Conservation (phyloP, 257 asterid species). For the Plantago major region DNA sequence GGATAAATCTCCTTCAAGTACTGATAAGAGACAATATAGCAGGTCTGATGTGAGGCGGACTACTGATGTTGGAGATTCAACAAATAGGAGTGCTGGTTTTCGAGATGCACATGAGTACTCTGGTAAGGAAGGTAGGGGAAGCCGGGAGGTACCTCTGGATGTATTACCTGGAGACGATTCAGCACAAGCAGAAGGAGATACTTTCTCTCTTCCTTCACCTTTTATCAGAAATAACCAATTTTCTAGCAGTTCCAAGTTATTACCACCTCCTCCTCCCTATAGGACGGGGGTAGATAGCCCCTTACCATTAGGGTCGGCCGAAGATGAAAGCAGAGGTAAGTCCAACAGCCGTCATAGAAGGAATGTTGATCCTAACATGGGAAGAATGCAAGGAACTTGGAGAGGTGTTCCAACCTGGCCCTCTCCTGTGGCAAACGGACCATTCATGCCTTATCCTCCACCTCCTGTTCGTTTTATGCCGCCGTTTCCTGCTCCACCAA, state of each 20-base stretch:
- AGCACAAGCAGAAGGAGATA: constrained; percentile 60
- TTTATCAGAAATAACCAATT: constrained; percentile 53
- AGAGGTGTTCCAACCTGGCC: constrained; percentile 90
- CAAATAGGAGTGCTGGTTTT: constrained; percentile 69
- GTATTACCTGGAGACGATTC: constrained; percentile 56
- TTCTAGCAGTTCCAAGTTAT: constrained; percentile 55
- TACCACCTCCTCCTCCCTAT: constrained; percentile 61
- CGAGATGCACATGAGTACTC: constrained; percentile 57
- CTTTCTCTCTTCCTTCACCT: constrained; percentile 71
- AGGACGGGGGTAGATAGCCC: constrained; percentile 68
- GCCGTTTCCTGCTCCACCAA: constrained; percentile 69
- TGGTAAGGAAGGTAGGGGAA: constrained; percentile 64
- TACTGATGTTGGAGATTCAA: constrained; percentile 61
- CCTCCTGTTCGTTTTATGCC: constrained; percentile 82
- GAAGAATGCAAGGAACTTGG: constrained; percentile 84
- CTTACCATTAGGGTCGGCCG: constrained; percentile 48
- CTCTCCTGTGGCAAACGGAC: constrained; percentile 81
- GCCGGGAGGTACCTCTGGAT: constrained; percentile 48
- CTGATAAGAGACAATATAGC: constrained; percentile 53
- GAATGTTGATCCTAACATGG: constrained; percentile 63
- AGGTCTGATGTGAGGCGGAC: constrained; percentile 63
- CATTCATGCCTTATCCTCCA: constrained; percentile 76
- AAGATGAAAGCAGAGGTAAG: constrained; percentile 76
- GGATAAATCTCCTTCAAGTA: constrained; percentile 72
- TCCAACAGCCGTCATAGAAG: constrained; percentile 70